Base-by-base conservation (phyloP, 495 filamentous ascomycete genomes). In the Penicillium arizonense region DNA sequence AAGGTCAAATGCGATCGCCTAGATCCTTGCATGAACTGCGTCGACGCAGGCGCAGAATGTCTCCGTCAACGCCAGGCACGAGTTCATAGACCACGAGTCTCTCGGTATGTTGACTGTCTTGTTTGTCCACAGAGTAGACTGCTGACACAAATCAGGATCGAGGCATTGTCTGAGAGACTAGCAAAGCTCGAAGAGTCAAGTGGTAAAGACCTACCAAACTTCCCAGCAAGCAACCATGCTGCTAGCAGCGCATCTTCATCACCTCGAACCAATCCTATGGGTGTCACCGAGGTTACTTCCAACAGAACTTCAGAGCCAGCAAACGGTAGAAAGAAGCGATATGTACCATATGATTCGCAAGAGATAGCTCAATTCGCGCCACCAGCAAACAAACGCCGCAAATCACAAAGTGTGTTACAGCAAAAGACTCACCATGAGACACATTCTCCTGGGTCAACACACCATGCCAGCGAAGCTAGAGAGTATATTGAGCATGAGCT, bases 1-100 rank as follows among this genome's bases (percentile, higher is more conserved):
- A 37, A 69, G 63, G 58, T 67, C 9, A 69, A 67, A 59, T 69
- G 65, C 26, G 65, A 69, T 50, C 61, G 65, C 6, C 53, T 63
- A 28, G 49, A 61, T 42, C 65, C 63, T 41, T 68, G 65, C 24
- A 46, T 56, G 37, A 64, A 66, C 24, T 68, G 65, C 28, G 50
- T 48, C 16, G 60, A 63, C 35, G 65, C 63, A 36, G 51, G 45
- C 1, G 52, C 52, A 9, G 51, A 61, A 44, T 68, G 65, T 33
- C 36, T 44, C 47, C 65, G 65, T 21, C 53, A 49, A 21, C 63
- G 63, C 16, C 58, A 63, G 8, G 50, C 60, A 43, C 60, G 63
- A 36, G 36, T 63, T 14, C 65, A 65, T 47, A 56, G 63, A 13
- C 60, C 60, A 0, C 53, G 60, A 46, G 58, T 62, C 18, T 68